Conservation (phyloP, 305 asterid species). For the Rubia occidens region DNA sequence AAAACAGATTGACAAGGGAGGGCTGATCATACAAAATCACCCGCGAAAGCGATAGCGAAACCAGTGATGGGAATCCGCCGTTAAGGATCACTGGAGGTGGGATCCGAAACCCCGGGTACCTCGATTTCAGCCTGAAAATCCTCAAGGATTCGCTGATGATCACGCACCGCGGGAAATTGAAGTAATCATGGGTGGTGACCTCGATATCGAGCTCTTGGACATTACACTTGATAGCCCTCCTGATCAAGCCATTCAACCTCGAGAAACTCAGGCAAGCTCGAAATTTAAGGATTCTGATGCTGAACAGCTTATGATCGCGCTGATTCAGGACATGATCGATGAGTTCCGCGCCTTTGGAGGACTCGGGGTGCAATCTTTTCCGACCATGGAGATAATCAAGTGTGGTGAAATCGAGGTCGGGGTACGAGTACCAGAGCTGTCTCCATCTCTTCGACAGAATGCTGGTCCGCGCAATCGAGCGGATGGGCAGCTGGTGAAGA, state of each 20-base stretch:
- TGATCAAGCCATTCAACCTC: constrained; percentile 37
- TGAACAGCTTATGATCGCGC: constrained; percentile 34
- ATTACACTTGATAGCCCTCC: constrained; percentile 46
- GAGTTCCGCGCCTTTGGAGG: constrained; percentile 25
- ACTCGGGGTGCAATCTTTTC: constrained; percentile 17
- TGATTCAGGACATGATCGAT: constrained; percentile 43
- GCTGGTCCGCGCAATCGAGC: constrained; percentile 50
- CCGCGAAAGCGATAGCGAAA: constrained; percentile 40
- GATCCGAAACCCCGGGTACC: constrained; percentile 58
- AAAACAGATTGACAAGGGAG: constrained; percentile 38
- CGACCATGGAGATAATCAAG: constrained; percentile 10
- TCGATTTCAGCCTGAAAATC: constrained; percentile 44
- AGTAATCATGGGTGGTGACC: constrained; percentile 51
- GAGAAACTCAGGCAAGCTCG: constrained; percentile 49
- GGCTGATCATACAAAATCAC: constrained; percentile 45
- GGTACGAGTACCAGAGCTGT: constrained; percentile 52
- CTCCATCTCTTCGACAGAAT: constrained; percentile 58
- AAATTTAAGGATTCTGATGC: constrained; percentile 44
- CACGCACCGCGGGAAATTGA: constrained; percentile 59
- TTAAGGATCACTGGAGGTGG: constrained; percentile 56
- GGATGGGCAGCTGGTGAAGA: constrained; percentile 45
- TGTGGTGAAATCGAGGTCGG: constrained; percentile 73
- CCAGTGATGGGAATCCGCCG: constrained; percentile 43
- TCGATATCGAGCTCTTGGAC: constrained; percentile 71
- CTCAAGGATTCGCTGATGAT: constrained; percentile 37